Conservation (phyloP, 352 stramenopile genomes). For the Detonula confervacea region DNA sequence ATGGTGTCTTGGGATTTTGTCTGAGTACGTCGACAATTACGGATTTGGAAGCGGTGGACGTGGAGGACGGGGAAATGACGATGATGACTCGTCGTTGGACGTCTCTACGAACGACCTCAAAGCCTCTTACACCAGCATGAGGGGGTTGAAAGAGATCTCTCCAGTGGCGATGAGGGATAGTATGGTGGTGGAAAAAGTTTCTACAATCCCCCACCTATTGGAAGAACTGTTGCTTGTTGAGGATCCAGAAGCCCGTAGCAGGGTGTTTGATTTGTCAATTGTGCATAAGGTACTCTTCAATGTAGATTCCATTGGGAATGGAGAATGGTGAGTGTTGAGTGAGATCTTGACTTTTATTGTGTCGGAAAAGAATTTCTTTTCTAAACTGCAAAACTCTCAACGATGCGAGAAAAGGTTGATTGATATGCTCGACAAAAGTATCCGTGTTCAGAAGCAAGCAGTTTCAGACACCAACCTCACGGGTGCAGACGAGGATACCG, state of each 20-base stretch:
- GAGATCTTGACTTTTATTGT: background rate
- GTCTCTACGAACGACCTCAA: background rate
- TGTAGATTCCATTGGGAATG: constrained; percentile 15
- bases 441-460: constrained; percentile 20
- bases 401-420: too few relatives aligned
- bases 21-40: constrained; percentile 19
- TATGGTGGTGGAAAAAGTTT: constrained; percentile 31
- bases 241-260: constrained; percentile 10
- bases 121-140: background rate
- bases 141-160: too few relatives aligned
- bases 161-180: constrained; percentile 22
- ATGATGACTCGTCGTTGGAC: background rate
- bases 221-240: constrained; percentile 36
- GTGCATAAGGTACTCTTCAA: constrained; percentile 42
- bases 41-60: background rate
- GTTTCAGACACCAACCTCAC: constrained; percentile 14
- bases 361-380: too few relatives aligned
- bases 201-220: constrained; percentile 30
- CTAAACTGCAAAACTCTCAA: too few relatives aligned
- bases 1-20: constrained; percentile 27
- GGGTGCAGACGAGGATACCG: constrained; percentile 17
- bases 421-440: constrained; percentile 28
- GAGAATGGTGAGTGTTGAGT: constrained; percentile 3
- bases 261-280: constrained; percentile 38
- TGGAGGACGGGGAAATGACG: background rate